Evolutionary conservation across 2,329 filamentous ascomycete species (phyloP).

Genomic region (Ustilaginoidea virens): DNA sequence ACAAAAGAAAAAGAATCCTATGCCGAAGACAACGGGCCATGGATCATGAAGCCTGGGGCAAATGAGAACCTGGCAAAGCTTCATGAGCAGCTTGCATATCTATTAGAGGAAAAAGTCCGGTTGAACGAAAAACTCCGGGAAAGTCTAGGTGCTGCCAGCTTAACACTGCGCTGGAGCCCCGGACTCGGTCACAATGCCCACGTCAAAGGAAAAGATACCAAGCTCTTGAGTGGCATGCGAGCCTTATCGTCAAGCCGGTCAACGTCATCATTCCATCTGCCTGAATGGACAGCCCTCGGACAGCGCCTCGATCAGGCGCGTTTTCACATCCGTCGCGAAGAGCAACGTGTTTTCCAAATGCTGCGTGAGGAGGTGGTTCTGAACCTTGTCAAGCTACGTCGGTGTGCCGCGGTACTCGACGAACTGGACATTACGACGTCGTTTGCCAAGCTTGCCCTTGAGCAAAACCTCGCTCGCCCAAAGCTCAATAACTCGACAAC

Average conservation of each 20-base stretch:
- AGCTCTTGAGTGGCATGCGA: constrained; percentile 16
- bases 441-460: constrained; percentile 63
- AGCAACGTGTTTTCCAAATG: constrained; percentile 61
- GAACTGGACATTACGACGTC: constrained; percentile 84
- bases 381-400: constrained; percentile 72
- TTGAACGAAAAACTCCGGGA: constrained; percentile 48
- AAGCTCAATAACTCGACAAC: constrained; percentile 46
- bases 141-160: constrained; percentile 43
- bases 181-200: constrained; percentile 83
- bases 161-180: constrained; percentile 76
- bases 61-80: constrained; percentile 49
- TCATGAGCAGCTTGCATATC: constrained; percentile 47
- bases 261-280: constrained; percentile 70
- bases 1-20: constrained; percentile 43
- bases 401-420: constrained; percentile 82
- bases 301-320: constrained; percentile 63
- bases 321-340: constrained; percentile 66
- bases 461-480: constrained; percentile 61
- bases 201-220: constrained; percentile 64
- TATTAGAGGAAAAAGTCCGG: constrained; percentile 42
- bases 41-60: constrained; percentile 53
- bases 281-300: constrained; percentile 74
- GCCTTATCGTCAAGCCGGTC: constrained; percentile 63
- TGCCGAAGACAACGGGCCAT: constrained; percentile 41
- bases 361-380: constrained; percentile 63